Evolutionary conservation across 1,284 basidiomycete genomes (phyloP).

Genomic region (Entoloma clypeatum): DNA sequence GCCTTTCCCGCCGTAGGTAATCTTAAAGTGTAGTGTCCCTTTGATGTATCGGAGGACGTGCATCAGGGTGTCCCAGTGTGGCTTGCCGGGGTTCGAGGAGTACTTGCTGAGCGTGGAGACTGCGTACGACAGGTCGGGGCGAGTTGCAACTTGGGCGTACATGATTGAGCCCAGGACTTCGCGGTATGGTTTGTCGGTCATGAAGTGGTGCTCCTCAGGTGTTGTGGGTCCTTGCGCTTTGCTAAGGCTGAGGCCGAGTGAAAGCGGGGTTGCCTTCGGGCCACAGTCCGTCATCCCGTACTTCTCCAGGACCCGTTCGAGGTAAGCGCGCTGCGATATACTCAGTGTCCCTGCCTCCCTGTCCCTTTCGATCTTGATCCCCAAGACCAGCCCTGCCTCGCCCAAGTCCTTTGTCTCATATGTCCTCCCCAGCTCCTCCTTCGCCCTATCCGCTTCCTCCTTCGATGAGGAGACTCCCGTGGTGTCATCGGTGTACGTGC

Average conservation of each 20-base stretch:
- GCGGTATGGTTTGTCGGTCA: too few species aligned
- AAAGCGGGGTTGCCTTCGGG: slow-evolving; percentile 19
- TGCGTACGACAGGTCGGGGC: too few species aligned
- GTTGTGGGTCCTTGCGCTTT: too few species aligned
- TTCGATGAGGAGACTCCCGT: slow-evolving; percentile 13
- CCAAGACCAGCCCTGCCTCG: slow-evolving; percentile 16
- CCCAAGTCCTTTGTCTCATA: slow-evolving; percentile 15
- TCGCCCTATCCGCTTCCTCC: slow-evolving; percentile 6
- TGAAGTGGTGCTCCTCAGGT: too few species aligned
- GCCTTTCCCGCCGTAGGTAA: too few species aligned
- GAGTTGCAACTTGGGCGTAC: too few species aligned
- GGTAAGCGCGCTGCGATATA: slow-evolving; percentile 23
- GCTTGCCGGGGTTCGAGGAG: too few species aligned
- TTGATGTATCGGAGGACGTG: too few species aligned
- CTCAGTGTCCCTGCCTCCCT: slow-evolving; percentile 12
- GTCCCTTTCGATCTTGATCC: slow-evolving; percentile 19
- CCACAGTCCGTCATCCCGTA: slow-evolving; percentile 21
- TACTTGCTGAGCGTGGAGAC: too few species aligned
- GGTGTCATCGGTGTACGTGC: slow-evolving; percentile 20
- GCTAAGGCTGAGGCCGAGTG: slow-evolving; percentile 17
- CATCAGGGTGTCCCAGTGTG: too few species aligned
- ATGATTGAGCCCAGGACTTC: too few species aligned
- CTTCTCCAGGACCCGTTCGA: slow-evolving; percentile 19
- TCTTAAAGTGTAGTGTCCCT: too few species aligned
- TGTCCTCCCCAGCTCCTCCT: slow-evolving; percentile 9